Evolutionary conservation across 257 asterid genomes (phyloP).

Genomic region (Solanum tarapatanum): DNA sequence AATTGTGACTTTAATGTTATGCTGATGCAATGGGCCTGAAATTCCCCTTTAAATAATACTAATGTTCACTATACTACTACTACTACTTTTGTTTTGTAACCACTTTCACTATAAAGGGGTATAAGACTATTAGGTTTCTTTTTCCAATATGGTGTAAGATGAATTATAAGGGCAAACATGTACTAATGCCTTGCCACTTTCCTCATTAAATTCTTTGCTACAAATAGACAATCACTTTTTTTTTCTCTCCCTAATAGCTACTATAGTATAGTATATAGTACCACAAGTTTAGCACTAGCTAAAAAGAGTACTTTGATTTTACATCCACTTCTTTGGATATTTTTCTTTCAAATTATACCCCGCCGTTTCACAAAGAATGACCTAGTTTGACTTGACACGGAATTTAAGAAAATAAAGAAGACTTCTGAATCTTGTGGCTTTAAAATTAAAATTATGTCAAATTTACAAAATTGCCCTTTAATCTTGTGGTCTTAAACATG

Average conservation of each 20-base stretch:
- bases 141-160: constrained; percentile 4
- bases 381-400: too few species aligned
- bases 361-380: too few species aligned
- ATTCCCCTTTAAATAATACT: background rate
- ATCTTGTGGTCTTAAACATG: too few species aligned
- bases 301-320: background rate
- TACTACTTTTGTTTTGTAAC: background rate
- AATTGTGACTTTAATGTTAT: constrained; percentile 7
- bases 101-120: constrained; percentile 14
- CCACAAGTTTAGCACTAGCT: background rate
- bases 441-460: too few species aligned
- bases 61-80: background rate
- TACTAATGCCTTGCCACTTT: constrained; percentile 1
- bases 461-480: too few species aligned
- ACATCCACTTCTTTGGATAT: background rate
- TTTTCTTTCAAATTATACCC: background rate
- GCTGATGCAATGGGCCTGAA: constrained; percentile 5
- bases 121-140: constrained; percentile 6
- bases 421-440: too few species aligned
- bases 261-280: background rate
- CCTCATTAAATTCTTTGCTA: background rate
- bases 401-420: too few species aligned
- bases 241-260: background rate
- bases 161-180: constrained; percentile 21
- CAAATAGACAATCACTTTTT: background rate